phyloP scores from a whole-genome alignment of 2,329 filamentous ascomycete genomes.

The Cercospora berteroae region DNA sequence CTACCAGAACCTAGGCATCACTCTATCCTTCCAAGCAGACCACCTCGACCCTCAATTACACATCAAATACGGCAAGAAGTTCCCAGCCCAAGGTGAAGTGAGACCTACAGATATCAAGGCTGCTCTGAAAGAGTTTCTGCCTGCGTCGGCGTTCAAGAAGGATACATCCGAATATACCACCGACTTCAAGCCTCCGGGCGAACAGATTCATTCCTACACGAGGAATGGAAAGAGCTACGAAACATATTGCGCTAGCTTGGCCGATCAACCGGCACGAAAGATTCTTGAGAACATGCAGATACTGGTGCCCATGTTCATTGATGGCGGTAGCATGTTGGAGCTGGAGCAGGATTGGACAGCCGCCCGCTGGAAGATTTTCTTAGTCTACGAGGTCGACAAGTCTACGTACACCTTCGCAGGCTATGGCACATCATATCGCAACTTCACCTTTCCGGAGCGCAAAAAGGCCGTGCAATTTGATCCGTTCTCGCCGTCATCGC shows the following conservation, averaged over 20 bases:
- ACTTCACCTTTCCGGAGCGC: constrained; percentile 52
- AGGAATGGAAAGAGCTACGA: constrained; percentile 67
- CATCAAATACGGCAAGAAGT: constrained; percentile 69
- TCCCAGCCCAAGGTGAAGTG: constrained; percentile 65
- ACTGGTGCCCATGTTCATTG: constrained; percentile 82
- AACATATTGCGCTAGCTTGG: constrained; percentile 76
- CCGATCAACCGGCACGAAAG: constrained; percentile 65
- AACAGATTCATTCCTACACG: constrained; percentile 63
- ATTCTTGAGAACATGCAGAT: constrained; percentile 80
- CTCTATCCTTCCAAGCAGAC: constrained; percentile 65
- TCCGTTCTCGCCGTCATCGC: constrained; percentile 25
- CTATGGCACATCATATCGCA: constrained; percentile 86
- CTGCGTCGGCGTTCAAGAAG: constrained; percentile 55
- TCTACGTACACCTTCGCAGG: constrained; percentile 78
- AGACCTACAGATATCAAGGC: constrained; percentile 67
- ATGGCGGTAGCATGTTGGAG: constrained; percentile 78
- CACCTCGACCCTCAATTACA: constrained; percentile 77
- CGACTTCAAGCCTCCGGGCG: constrained; percentile 71
- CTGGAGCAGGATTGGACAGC: constrained; percentile 69
- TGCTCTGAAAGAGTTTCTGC: constrained; percentile 64
- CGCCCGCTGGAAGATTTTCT: constrained; percentile 88
- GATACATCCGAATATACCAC: constrained; percentile 38
- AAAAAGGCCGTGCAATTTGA: constrained; percentile 24
- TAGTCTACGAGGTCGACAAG: constrained; percentile 52
- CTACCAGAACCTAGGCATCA: constrained; percentile 77